Evolutionary conservation across 2,329 filamentous ascomycete species (phyloP).

Genomic region (Aaosphaeria arxii): DNA sequence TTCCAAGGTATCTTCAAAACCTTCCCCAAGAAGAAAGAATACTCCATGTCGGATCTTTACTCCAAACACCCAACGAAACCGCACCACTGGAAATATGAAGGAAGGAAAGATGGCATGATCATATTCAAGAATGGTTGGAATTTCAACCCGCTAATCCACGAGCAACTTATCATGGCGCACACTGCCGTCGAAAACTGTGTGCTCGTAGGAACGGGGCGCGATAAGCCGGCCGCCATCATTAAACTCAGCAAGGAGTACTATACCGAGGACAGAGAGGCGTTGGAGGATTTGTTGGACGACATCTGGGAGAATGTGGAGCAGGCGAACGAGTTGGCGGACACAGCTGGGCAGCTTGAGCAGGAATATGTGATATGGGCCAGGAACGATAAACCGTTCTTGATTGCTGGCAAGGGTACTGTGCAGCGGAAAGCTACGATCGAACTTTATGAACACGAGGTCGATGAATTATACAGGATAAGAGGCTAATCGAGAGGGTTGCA

Average conservation of each 20-base stretch:
- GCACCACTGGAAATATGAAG: constrained; percentile 24
- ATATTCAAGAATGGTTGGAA: constrained; percentile 16
- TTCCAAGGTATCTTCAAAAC: constrained; percentile 19
- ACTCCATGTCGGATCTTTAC: constrained; percentile 20
- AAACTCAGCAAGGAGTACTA: constrained; percentile 20
- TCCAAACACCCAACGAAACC: constrained; percentile 19
- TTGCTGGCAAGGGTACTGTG: constrained; percentile 47
- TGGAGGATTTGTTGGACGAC: constrained; percentile 38
- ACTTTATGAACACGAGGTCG: constrained; percentile 48
- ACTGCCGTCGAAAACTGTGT: constrained; percentile 27
- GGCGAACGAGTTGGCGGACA: constrained; percentile 43
- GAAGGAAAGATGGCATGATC: constrained; percentile 19
- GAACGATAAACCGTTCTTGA: constrained; percentile 44
- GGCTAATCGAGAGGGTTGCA: background rate
- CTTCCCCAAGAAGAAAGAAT: constrained; percentile 14
- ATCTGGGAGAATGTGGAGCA: constrained; percentile 42
- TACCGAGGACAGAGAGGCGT: constrained; percentile 10
- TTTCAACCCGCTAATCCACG: constrained; percentile 19
- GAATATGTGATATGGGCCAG: constrained; percentile 45
- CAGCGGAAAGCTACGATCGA: constrained; percentile 41
- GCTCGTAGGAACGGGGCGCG: constrained; percentile 28
- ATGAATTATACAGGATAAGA: constrained; percentile 39
- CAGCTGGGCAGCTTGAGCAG: constrained; percentile 43
- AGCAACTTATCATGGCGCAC: constrained; percentile 24
- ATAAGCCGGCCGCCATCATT: constrained; percentile 29